Conservation (phyloP, 345 rosid species). For the Moricandia arvensis region DNA sequence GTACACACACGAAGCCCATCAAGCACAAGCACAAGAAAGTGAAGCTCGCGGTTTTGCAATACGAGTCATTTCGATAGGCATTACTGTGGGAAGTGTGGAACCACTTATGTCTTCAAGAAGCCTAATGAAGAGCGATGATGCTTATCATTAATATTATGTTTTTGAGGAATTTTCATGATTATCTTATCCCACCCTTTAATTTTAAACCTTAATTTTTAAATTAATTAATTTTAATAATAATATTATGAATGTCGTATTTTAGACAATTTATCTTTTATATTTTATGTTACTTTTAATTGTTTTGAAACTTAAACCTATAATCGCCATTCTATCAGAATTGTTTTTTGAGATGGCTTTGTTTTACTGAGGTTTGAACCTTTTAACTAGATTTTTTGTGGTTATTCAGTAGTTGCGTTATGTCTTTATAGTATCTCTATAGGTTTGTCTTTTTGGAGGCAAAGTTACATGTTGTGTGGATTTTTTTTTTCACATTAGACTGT, state of each 20-base stretch:
- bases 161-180: no score
- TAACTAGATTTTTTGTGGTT: not conserved
- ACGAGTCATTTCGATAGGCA: constrained; percentile 64
- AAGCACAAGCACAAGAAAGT: constrained; percentile 69
- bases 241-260: no score
- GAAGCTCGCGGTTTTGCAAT: constrained; percentile 45
- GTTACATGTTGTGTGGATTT: not conserved
- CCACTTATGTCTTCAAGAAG: constrained; percentile 58
- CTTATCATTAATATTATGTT: constrained; percentile 4
- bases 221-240: no score
- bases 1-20: constrained; percentile 56
- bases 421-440: not conserved
- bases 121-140: constrained; percentile 46
- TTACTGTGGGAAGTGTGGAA: constrained; percentile 66
- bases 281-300: not conserved
- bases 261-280: no score
- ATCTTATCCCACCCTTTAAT: no score
- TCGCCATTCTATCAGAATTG: not conserved
- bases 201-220: no score
- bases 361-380: not conserved
- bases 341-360: constrained; percentile 6
- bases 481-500: not conserved
- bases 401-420: not conserved
- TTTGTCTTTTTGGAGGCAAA: not conserved
- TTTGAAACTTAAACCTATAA: not conserved